phyloP scores from a whole-genome alignment of 805 yeast species.

The Danielia oregonensis region DNA sequence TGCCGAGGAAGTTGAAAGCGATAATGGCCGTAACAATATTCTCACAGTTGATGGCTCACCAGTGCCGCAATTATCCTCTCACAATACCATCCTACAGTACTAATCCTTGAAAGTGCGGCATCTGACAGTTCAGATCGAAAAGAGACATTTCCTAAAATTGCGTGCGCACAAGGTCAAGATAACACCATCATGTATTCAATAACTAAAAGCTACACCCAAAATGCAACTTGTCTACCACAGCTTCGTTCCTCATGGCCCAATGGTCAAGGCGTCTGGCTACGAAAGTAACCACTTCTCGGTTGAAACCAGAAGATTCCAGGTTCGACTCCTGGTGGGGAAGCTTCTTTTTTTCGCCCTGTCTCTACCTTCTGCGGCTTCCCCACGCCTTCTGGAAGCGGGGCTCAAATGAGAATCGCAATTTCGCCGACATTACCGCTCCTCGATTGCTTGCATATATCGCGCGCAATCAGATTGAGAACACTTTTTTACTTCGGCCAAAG shows the following conservation, averaged over 20 bases:
- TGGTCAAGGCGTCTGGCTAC: slow-evolving; percentile 73
- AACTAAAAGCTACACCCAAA: too few relatives aligned
- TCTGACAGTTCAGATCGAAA: too few relatives aligned
- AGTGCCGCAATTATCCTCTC: too few relatives aligned
- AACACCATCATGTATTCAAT: too few relatives aligned
- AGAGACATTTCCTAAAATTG: too few relatives aligned
- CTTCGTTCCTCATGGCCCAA: slow-evolving; percentile 67
- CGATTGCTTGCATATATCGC: background rate
- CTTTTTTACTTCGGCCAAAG: background rate
- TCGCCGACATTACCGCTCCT: background rate
- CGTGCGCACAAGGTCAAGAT: too few relatives aligned
- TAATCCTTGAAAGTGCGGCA: too few relatives aligned
- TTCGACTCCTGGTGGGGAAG: slow-evolving; percentile 52
- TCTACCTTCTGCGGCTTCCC: background rate
- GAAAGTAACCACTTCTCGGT: slow-evolving; percentile 43
- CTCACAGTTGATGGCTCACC: too few relatives aligned
- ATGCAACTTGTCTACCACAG: too few relatives aligned
- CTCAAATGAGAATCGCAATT: background rate
- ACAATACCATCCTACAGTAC: too few relatives aligned
- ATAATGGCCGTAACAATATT: too few relatives aligned
- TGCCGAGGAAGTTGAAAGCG: too few relatives aligned
- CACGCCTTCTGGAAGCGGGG: background rate
- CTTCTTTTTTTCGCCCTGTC: slow-evolving; percentile 23
- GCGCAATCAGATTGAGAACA: background rate
- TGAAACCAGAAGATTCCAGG: slow-evolving; percentile 50